Evolutionary conservation across 176 grass and related monocot genomes (phyloP), one percentile per base, ranked within the genome.

Genomic region (Paspalum notatum): DNA sequence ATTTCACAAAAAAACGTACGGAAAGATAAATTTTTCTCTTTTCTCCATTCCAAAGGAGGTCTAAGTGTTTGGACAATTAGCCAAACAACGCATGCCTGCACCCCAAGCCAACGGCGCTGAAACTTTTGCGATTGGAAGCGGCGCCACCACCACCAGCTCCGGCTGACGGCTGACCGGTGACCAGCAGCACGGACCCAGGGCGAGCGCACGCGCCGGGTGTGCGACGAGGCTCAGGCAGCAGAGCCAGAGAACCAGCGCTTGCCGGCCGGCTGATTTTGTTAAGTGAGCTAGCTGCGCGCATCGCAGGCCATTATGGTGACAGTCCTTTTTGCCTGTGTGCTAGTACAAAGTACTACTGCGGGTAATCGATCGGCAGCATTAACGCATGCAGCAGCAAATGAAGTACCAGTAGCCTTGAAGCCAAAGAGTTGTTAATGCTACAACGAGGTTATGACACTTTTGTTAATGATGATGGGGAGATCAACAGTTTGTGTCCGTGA

Each of bases 61-160:
- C n/a, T n/a, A n/a, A 78, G 74, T 88, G 80, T 62, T 40, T 79
- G 66, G 66, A 66, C 49, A 43, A 43, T 7, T 8, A 8, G 3
- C 42, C 42, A 55, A 56, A 56, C 53, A 18, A 57, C n/a, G 22
- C 62, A 49, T 64, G 47, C 13, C 62, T 44, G 38, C 41, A 38
- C 54, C 71, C 54, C 71, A 43, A 77, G 39, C 38, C 38, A 72
- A 47, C 17, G 76, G 54, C 54, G 1, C 87, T 63, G 53, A 89
- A 80, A 80, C 76, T 80, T 85, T 80, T 41, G 76, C 76, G 15
- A 48, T 40, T 61, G 82, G 77, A 61, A 61, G 43, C 56, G 62
- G 60, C 40, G 22, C 21, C 67, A 27, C 12, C 21, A 48, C 44
- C 67, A 48, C n/a, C 42, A 70, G 1, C 9, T 42, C 12, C 18